Conservation (phyloP, 73 alveolate species). For the Stentor roeselii region DNA sequence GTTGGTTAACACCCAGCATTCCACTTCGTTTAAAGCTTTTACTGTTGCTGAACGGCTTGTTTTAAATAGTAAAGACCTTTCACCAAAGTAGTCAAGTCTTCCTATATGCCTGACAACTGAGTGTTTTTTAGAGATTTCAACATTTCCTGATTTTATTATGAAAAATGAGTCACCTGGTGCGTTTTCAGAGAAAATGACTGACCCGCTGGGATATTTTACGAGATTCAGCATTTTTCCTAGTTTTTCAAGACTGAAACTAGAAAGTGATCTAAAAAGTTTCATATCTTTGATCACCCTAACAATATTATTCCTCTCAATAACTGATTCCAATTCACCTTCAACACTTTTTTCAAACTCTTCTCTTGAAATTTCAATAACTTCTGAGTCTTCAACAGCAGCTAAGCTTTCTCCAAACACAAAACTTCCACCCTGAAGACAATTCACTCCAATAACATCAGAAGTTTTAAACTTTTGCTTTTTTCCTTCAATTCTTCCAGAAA, state of each 20-base stretch:
- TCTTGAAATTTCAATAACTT: background rate
- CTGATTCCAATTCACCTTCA: background rate
- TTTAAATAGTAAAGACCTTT: conserved; percentile 1
- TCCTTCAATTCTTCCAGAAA: background rate
- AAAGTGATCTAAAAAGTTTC: background rate
- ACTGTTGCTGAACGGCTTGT: background rate
- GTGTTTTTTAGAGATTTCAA: background rate
- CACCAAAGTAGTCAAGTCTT: conserved; percentile 23
- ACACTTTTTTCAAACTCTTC: background rate
- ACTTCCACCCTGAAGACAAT: background rate
- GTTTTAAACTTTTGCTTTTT: background rate
- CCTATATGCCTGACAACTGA: background rate
- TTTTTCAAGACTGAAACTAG: background rate
- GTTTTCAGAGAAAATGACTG: background rate
- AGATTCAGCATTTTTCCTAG: background rate
- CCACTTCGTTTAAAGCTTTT: background rate
- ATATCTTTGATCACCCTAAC: background rate
- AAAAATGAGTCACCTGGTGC: conserved; percentile 21
- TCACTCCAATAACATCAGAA: background rate
- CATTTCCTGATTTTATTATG: conserved; percentile 18
- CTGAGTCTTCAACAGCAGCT: background rate
- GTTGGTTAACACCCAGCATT: conserved; percentile 22
- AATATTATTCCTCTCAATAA: background rate
- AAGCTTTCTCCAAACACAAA: background rate
- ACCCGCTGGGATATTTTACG: background rate